phyloP scores from a whole-genome alignment of 805 yeast genomes.

The Barnettozyma salicaria region DNA sequence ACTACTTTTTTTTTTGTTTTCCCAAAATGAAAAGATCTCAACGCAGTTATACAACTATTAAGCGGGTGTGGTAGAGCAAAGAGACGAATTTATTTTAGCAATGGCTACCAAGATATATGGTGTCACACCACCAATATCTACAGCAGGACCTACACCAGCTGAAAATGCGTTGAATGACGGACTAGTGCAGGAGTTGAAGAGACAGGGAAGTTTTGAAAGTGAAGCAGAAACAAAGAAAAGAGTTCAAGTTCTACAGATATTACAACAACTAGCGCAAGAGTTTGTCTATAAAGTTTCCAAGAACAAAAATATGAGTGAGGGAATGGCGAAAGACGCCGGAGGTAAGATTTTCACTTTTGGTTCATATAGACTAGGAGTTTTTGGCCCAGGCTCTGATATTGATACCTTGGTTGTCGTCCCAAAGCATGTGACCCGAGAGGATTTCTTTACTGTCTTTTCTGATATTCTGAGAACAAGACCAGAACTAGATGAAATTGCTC shows the following conservation, averaged over 20 bases:
- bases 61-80: too few species aligned
- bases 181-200: slow-evolving; percentile 71
- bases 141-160: slow-evolving; percentile 75
- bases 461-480: slow-evolving; percentile 61
- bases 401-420: slow-evolving; percentile 97
- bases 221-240: slow-evolving; percentile 80
- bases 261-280: slow-evolving; percentile 71
- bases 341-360: slow-evolving; percentile 97
- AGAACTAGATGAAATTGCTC: slow-evolving; percentile 83
- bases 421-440: slow-evolving; percentile 85
- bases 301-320: slow-evolving; percentile 88
- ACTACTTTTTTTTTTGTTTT: too few species aligned
- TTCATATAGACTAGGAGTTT: slow-evolving; percentile 89
- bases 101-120: slow-evolving; percentile 22
- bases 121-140: slow-evolving; percentile 59
- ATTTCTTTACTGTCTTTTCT: slow-evolving; percentile 80
- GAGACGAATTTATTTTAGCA: too few species aligned
- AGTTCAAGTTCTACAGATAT: slow-evolving; percentile 59
- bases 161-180: slow-evolving; percentile 73
- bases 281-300: slow-evolving; percentile 80
- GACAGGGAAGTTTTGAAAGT: slow-evolving; percentile 82
- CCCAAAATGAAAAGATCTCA: neutral
- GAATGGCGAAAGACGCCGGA: slow-evolving; percentile 96
- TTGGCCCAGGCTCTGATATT: slow-evolving; percentile 97
- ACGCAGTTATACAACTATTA: too few species aligned